Base-by-base conservation (phyloP, 23 red algal species). In the Gracilaria gracilis region DNA sequence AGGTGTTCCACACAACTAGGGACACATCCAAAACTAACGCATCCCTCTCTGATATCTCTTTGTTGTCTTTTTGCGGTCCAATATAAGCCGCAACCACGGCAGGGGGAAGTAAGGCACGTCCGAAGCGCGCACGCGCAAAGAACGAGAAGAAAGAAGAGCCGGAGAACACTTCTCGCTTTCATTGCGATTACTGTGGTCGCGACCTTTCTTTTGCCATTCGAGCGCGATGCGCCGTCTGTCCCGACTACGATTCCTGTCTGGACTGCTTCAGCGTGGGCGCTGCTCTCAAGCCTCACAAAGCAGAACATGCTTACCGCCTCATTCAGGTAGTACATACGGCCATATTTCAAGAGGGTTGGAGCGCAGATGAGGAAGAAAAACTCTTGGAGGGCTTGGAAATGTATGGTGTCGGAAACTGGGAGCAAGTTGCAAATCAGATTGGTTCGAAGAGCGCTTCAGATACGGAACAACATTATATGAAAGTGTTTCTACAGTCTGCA, bases 221-320 rank as follows among this genome's bases (percentile, higher is more conserved):
- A 2, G 91, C 88, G 4, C 94, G 97, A 39, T 99, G 97, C 75
- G 97, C 97, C 25, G 97, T 94, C 37, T 99, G 97, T 73, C 84
- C 88, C 8, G 97, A 99, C 69, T 99, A 95, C 81, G 97, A 99
- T 65, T 84, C 95, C 33, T 99, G 97, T 59, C 81, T 99, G 46
- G 97, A 99, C 69, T 99, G 97, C 51, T 99, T 99, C 80, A 94
- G 86, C 64, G 93, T 96, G 23, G 97, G 97, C 81, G 91, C 95
- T 4, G 86, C 89, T 14, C 78, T 95, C 36, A 61, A 53, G 61
- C 93, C 93, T 29, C 97, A 99, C 73, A 70, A 72, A 57, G 42
- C 55, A 35, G 65, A 93, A 21, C 94, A 96, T 85, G 81, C 40
- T 0, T 99, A 99, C 61, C 97, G 97, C 16, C 46, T 98, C 39